phyloP scores from a whole-genome alignment of 78 protist species.

The Polysphondylium violaceum region DNA sequence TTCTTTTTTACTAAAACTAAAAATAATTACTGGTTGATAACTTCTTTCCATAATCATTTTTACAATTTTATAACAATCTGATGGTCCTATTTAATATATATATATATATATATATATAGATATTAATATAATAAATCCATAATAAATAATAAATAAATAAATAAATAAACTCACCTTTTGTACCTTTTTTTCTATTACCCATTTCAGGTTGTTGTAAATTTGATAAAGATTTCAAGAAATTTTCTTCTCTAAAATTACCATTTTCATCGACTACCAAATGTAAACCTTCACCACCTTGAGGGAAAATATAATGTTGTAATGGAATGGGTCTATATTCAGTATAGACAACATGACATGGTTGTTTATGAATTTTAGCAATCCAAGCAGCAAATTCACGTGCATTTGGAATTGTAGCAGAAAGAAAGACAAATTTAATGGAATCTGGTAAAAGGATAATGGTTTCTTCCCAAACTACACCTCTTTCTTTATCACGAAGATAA shows the following conservation, averaged over 20 bases:
- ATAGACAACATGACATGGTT: constrained; percentile 87
- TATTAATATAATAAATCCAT: too few relatives aligned
- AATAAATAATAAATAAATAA: too few relatives aligned
- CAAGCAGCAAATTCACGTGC: constrained; percentile 96
- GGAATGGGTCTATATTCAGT: constrained; percentile 97
- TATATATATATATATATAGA: too few relatives aligned
- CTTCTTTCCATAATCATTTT: constrained; percentile 90
- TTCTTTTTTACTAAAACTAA: constrained; percentile 87
- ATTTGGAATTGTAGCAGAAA: constrained; percentile 97
- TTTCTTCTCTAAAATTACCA: constrained; percentile 86
- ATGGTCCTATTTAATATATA: constrained; percentile 14
- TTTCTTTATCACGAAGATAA: constrained; percentile 91
- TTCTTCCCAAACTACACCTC: constrained; percentile 99
- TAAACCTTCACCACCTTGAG: constrained; percentile 91
- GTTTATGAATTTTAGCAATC: constrained; percentile 87
- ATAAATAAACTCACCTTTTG: neutral
- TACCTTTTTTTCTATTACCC: constrained; percentile 3
- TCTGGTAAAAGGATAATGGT: constrained; percentile 93
- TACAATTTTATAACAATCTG: constrained; percentile 88
- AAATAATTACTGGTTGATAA: constrained; percentile 92
- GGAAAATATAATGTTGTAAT: constrained; percentile 90
- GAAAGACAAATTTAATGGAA: constrained; percentile 86
- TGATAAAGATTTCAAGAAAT: constrained; percentile 56
- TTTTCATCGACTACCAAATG: constrained; percentile 91
- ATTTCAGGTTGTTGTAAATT: constrained; percentile 32